These are phyloP conservation scores for Globisporangium paddicum DNA, from an alignment of 352 stramenopile species.

Conservation along the genomic window DNA sequence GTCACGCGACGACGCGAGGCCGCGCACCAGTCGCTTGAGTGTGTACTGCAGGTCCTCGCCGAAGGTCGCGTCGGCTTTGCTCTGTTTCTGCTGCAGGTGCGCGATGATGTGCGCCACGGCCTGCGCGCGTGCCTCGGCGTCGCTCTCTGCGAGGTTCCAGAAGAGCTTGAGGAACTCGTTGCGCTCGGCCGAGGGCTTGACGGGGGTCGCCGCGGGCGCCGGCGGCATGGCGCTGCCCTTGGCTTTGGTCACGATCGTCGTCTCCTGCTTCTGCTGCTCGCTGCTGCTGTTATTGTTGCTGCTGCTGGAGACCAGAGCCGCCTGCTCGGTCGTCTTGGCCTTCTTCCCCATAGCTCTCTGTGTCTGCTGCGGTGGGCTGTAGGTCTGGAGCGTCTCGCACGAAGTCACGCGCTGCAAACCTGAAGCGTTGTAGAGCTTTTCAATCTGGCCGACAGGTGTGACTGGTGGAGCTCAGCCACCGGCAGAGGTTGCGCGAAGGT, in stretches of 20 bases:
- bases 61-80: conserved; percentile 20
- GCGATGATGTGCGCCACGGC: conserved; percentile 57
- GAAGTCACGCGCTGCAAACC: conserved; percentile 4
- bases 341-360: conserved; percentile 12
- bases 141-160: conserved; percentile 80
- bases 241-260: background rate
- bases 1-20: conserved; percentile 85
- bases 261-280: conserved; percentile 1
- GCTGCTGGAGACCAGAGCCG: background rate
- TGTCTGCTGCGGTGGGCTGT: conserved; percentile 1
- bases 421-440: conserved; percentile 17
- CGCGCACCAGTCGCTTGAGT: conserved; percentile 88
- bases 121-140: conserved; percentile 44
- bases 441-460: conserved; percentile 1
- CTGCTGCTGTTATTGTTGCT: background rate
- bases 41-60: conserved; percentile 81
- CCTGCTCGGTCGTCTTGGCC: conserved; percentile 8
- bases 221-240: background rate
- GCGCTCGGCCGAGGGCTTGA: conserved; percentile 25
- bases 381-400: background rate
- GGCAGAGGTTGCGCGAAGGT: conserved; percentile 8
- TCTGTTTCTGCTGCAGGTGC: conserved; percentile 32
- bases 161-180: conserved; percentile 87
- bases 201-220: background rate
- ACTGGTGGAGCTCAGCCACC: conserved; percentile 11